Percentiles rank a stretch among this genome's conserved stretches.
Conservation (phyloP, 164 flowering plant species). For the Kingdonia uniflora region DNA sequence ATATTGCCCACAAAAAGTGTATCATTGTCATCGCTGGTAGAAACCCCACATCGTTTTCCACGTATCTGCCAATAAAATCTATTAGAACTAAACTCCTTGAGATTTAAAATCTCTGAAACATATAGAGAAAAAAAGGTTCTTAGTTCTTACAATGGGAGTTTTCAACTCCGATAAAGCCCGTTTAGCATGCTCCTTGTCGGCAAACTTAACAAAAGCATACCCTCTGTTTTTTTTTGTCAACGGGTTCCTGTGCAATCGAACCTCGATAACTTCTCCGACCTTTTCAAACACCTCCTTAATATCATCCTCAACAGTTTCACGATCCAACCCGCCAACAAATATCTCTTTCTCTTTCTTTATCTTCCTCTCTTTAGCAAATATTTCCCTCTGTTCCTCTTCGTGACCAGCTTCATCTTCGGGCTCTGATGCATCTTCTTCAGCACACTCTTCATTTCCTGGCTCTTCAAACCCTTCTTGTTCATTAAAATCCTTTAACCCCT, state of each 20-base stretch:
- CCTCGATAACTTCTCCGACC: constrained; percentile 64
- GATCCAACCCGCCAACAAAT: constrained; percentile 69
- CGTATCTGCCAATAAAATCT: constrained; percentile 32
- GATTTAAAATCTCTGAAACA: neutral
- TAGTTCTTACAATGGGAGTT: constrained; percentile 46
- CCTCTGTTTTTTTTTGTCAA: constrained; percentile 60
- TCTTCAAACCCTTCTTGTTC: constrained; percentile 39
- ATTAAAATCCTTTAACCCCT: constrained; percentile 22
- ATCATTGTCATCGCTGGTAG: constrained; percentile 72
- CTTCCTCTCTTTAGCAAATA: constrained; percentile 44
- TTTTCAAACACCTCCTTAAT: constrained; percentile 50
- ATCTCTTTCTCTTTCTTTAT: constrained; percentile 56
- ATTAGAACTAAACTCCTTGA: neutral
- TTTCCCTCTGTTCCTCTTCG: constrained; percentile 41
- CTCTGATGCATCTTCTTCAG: constrained; percentile 29
- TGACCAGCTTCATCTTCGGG: constrained; percentile 27
- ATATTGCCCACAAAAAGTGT: constrained; percentile 69
- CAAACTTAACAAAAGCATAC: constrained; percentile 72
- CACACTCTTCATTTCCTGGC: constrained; percentile 41
- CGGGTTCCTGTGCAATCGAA: constrained; percentile 45
- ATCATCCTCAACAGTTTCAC: constrained; percentile 62
- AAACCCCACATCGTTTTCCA: constrained; percentile 66
- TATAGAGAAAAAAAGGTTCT: neutral
- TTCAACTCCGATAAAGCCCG: constrained; percentile 60
- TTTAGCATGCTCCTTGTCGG: constrained; percentile 50